phyloP scores from a whole-genome alignment of 2,329 filamentous ascomycete genomes.

The Arachnomyces sp. region DNA sequence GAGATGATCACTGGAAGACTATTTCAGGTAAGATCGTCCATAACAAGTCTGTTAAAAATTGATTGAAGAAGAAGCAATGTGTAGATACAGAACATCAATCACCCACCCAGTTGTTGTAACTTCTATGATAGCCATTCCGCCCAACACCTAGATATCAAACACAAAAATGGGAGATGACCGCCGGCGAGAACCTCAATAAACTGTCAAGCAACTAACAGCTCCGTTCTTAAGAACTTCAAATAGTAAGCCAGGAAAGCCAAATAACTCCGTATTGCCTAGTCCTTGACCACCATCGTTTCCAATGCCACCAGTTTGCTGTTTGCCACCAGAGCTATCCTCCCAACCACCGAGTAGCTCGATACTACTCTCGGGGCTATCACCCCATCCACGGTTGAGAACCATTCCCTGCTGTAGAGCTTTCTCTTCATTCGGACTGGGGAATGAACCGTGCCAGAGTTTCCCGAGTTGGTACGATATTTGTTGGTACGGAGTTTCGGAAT shows the following conservation, averaged over 20 bases:
- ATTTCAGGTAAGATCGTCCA: no score
- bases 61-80: no score
- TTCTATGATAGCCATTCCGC: no score
- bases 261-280: constrained; percentile 71
- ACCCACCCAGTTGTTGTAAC: no score
- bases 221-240: constrained; percentile 96
- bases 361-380: constrained; percentile 83
- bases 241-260: constrained; percentile 85
- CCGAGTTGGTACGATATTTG: constrained; percentile 63
- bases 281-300: constrained; percentile 46
- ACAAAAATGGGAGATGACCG: no score
- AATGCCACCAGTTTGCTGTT: constrained; percentile 35
- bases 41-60: no score
- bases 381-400: constrained; percentile 86
- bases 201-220: constrained; percentile 78
- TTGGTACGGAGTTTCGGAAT: constrained; percentile 72
- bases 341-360: constrained; percentile 78
- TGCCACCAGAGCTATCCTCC: constrained; percentile 60
- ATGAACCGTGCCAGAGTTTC: constrained; percentile 61
- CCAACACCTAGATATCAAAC: neutral
- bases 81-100: no score
- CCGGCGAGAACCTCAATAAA: constrained; percentile 62
- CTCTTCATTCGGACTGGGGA: constrained; percentile 50
- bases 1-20: no score
- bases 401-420: constrained; percentile 54